Base-by-base conservation (phyloP, 371 early-diverging fungal species). In the Mycotypha africana region DNA sequence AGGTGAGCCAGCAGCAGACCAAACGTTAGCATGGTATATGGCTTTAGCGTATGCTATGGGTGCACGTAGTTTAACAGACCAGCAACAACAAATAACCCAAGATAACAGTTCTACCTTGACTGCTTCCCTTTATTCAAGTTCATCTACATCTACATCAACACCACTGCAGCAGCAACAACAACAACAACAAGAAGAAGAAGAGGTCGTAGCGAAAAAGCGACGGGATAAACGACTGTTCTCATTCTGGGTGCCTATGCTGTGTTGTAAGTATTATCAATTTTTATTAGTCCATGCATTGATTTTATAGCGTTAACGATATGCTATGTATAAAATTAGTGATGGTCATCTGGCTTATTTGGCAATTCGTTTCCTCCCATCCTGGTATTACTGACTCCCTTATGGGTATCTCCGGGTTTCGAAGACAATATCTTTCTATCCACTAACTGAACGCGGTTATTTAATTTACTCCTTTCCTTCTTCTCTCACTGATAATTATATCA, bases 21-120 rank as follows among this genome's bases (percentile, higher is more conserved):
- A 67, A 33, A 49, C 67, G 1, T 48, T 71, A 20, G 71, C 71
- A 11, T 71, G 71, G 71, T 71, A 71, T 30, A 71, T 71, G 71
- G 71, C 71, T 2, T 35, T 71, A 3, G 71, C 71, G 0, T 71
- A 71, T 45, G 67, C 71, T 1, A 71, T 71, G 65, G 71, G 71
- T 23, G 62, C 65, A 16, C 41, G 60, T 20, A 65, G 55, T 31
- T 20, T 48, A 10, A 40, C 31, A 28, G 58, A 47, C 9, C 38
- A 47, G 3, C 19, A 28, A 3, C 14, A 28, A 20, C n/a, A n/a
- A n/a, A n/a, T n/a, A n/a, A n/a, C n/a, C n/a, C n/a, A n/a, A n/a
- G n/a, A n/a, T n/a, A n/a, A n/a, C n/a, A n/a, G n/a, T n/a, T n/a
- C n/a, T n/a, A n/a, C n/a, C n/a, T n/a, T n/a, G n/a, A n/a, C n/a